Conservation (phyloP, 2,329 filamentous ascomycete genomes). For the Cordyceps tenuipes region DNA sequence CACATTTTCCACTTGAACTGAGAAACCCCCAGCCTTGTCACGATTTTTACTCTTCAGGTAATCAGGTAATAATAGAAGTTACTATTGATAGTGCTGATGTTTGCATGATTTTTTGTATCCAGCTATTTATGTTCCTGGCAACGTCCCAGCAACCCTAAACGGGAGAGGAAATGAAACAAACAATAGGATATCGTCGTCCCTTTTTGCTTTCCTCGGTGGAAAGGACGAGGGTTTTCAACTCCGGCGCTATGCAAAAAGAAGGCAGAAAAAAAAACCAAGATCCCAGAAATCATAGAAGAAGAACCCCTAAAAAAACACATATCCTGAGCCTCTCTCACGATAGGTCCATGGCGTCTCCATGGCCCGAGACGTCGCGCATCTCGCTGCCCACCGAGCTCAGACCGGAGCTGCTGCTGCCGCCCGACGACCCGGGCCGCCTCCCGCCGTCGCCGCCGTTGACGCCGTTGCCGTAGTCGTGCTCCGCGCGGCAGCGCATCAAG, state of each 20-base stretch:
- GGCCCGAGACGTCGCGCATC: neutral
- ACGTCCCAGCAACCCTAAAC: neutral
- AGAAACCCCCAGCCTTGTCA: neutral
- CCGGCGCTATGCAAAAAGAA: constrained; percentile 34
- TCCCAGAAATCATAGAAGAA: neutral
- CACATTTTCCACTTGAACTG: neutral
- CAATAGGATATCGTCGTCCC: neutral
- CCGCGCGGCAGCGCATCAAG: neutral
- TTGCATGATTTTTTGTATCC: neutral
- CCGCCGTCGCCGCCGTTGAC: neutral
- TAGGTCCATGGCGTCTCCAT: constrained; percentile 5
- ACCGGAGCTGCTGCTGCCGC: constrained; percentile 36
- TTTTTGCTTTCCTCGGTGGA: neutral
- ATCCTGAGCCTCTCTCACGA: neutral
- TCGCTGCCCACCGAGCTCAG: constrained; percentile 43
- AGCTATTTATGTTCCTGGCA: neutral
- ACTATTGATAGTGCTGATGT: neutral
- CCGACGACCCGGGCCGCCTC: constrained; percentile 25
- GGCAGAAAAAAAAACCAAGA: neutral
- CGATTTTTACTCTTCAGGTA: too few relatives aligned
- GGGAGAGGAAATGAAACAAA: neutral
- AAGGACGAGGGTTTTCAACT: constrained; percentile 17
- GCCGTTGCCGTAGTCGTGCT: constrained; percentile 5
- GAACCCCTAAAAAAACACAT: neutral
- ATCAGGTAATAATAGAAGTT: too few relatives aligned